Base-by-base conservation (phyloP, 2,329 filamentous ascomycete species). In the Fusarium mangiferae region DNA sequence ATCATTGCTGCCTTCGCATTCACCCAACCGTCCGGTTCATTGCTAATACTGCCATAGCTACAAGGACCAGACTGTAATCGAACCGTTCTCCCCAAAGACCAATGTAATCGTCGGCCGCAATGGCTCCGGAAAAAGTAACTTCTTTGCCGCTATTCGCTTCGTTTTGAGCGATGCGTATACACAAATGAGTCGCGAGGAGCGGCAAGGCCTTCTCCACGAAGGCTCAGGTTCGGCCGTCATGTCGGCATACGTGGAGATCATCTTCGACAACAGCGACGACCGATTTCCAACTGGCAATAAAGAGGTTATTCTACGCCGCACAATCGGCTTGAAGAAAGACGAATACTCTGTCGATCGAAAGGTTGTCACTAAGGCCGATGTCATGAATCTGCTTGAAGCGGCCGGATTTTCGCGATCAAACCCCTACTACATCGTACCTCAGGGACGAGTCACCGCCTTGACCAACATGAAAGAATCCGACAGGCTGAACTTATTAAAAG, bases 81-180 rank as follows among this genome's bases (percentile, higher is more conserved):
- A 99, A 82, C 96, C 96, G 70, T 99, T 99, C 84, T 98, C 96
- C 49, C 92, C 96, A 60, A 97, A 97, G 80, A 96, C 96, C 80
- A 99, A 99, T 86, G 95, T 99, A 77, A 97, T 99, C 79, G 96
- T 99, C 80, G 96, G 96, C 77, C 96, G 96, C 86, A 99, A 99
- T 91, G 96, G 96, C 76, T 98, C 96, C 6, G 96, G 96, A 80
- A 99, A 99, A 89, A 98, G 95, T 83, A 99, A 99, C 85, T 99
- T 99, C 90, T 99, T 99, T 84, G 96, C 96, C 58, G 96, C 96
- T 49, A 98, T 99, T 83, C 95, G 96, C 66, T 99, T 99, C 85
- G 97, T 98, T 51, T 92, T 99, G 72, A 96, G 95, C 84, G 96
- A 99, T 90, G 94, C 95, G 75, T 99, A 99, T 84, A 97, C 94